Evolutionary conservation across 1,284 basidiomycete genomes (phyloP).

Genomic region (Cryptococcus sp.): DNA sequence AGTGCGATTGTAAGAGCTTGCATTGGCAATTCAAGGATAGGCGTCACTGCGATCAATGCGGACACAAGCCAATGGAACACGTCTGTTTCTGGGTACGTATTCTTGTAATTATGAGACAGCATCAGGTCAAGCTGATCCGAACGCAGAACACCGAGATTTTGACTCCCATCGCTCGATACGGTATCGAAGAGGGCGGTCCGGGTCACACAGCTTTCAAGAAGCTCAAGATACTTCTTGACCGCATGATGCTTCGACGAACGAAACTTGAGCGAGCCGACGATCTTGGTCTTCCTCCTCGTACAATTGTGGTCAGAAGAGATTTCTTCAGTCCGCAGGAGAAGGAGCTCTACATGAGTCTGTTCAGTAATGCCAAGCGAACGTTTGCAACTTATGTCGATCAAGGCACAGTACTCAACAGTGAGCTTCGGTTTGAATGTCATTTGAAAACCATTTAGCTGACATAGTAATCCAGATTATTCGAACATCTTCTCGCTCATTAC

Average conservation of each 20-base stretch:
- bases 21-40: slow-evolving; percentile 75
- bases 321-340: slow-evolving; percentile 97
- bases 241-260: slow-evolving; percentile 83
- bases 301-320: slow-evolving; percentile 83
- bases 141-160: slow-evolving; percentile 88
- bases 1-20: slow-evolving; percentile 59
- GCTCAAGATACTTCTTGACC: slow-evolving; percentile 80
- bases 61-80: slow-evolving; percentile 93
- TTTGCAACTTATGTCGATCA: slow-evolving; percentile 88
- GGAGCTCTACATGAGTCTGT: slow-evolving; percentile 89
- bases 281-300: slow-evolving; percentile 92
- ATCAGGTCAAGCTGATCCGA: slow-evolving; percentile 28
- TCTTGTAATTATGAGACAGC: neutral
- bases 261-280: slow-evolving; percentile 94
- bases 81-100: slow-evolving; percentile 57
- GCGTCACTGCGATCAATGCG: slow-evolving; percentile 82
- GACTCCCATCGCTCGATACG: slow-evolving; percentile 83
- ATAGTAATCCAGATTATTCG: slow-evolving; percentile 71
- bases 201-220: slow-evolving; percentile 86
- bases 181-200: slow-evolving; percentile 63
- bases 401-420: slow-evolving; percentile 89
- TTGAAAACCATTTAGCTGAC: neutral
- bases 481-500: slow-evolving; percentile 76
- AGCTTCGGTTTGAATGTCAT: slow-evolving; percentile 41
- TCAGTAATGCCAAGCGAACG: slow-evolving; percentile 87